phyloP scores from a whole-genome alignment of 495 filamentous ascomycete species.

The Penicillium pancosmium region DNA sequence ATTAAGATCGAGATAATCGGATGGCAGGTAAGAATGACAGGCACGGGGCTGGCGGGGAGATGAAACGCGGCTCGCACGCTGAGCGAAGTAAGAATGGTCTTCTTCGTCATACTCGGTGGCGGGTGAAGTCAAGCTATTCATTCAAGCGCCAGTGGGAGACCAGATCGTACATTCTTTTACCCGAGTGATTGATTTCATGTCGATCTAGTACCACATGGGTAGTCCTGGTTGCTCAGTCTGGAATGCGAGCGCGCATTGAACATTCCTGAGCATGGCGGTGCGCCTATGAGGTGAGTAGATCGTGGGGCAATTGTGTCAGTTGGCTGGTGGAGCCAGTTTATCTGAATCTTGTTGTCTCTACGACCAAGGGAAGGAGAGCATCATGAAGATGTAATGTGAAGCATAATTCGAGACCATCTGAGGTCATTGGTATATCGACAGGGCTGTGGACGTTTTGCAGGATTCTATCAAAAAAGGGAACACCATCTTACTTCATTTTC shows the following conservation, averaged over 20 bases:
- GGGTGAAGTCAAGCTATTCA: slow-evolving; percentile 13
- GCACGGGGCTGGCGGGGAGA: slow-evolving; percentile 16
- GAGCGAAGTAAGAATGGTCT: slow-evolving; percentile 5
- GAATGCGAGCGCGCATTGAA: slow-evolving; percentile 18
- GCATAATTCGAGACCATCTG: background rate
- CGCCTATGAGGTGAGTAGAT: slow-evolving; percentile 14
- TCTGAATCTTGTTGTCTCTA: slow-evolving; percentile 6
- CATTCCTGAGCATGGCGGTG: slow-evolving; percentile 28
- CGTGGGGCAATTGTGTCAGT: slow-evolving; percentile 12
- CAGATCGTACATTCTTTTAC: slow-evolving; percentile 26
- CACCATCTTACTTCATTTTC: slow-evolving; percentile 18
- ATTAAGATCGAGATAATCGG: slow-evolving; percentile 13
- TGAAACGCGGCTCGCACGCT: slow-evolving; percentile 22
- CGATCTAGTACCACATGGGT: slow-evolving; percentile 20
- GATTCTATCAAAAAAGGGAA: background rate
- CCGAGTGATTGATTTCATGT: slow-evolving; percentile 7
- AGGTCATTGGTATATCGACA: slow-evolving; percentile 6
- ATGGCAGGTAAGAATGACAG: slow-evolving; percentile 31
- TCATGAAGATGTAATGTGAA: background rate
- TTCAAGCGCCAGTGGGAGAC: slow-evolving; percentile 8
- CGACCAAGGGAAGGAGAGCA: background rate
- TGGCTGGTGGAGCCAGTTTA: slow-evolving; percentile 8
- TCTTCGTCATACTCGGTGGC: slow-evolving; percentile 29
- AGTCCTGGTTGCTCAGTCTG: slow-evolving; percentile 7
- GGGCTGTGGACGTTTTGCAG: background rate